A percentile compares a stretch with the other conserved stretches of the same genome.
Evolutionary conservation across 1,139 yeast genomes (phyloP).

Genomic region (Debaryomycetaceae sp.): DNA sequence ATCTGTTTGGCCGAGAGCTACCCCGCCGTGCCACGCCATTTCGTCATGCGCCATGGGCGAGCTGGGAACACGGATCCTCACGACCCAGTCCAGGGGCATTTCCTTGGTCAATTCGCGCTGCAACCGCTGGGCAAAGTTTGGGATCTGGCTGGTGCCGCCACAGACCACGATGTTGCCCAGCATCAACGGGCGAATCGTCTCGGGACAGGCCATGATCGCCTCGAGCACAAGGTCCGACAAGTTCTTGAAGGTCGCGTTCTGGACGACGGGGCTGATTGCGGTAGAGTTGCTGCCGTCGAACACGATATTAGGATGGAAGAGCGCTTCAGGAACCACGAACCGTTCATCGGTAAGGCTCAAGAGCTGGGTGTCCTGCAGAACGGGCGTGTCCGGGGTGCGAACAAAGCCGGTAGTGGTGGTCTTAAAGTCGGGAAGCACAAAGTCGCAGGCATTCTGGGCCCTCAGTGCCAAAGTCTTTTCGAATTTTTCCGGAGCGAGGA

Average conservation of each 20-base stretch:
- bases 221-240: conserved; percentile 72
- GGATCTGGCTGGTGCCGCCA: conserved; percentile 74
- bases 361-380: conserved; percentile 45
- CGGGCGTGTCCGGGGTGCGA: conserved; percentile 20
- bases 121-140: conserved; percentile 57
- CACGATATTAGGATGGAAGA: conserved; percentile 73
- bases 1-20: conserved; percentile 40
- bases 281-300: conserved; percentile 25
- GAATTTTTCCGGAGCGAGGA: conserved; percentile 54
- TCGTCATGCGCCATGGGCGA: conserved; percentile 12
- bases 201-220: conserved; percentile 62
- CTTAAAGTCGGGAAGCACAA: conserved; percentile 79
- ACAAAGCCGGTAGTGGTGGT: conserved; percentile 65
- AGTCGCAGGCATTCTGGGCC: conserved; percentile 35
- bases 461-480: conserved; percentile 38
- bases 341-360: conserved; percentile 70
- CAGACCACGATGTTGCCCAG: conserved; percentile 69
- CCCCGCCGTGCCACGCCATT: conserved; percentile 33
- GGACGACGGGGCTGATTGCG: conserved; percentile 20
- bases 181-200: conserved; percentile 62
- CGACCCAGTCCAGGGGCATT: conserved; percentile 57
- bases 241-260: conserved; percentile 51
- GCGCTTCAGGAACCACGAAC: conserved; percentile 76
- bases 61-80: conserved; percentile 28
- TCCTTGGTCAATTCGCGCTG: conserved; percentile 51